A percentile compares a stretch with the other conserved stretches of the same genome.
Evolutionary conservation across 2,329 filamentous ascomycete species (phyloP).

Genomic region (Dendrostoma leiphaemia): DNA sequence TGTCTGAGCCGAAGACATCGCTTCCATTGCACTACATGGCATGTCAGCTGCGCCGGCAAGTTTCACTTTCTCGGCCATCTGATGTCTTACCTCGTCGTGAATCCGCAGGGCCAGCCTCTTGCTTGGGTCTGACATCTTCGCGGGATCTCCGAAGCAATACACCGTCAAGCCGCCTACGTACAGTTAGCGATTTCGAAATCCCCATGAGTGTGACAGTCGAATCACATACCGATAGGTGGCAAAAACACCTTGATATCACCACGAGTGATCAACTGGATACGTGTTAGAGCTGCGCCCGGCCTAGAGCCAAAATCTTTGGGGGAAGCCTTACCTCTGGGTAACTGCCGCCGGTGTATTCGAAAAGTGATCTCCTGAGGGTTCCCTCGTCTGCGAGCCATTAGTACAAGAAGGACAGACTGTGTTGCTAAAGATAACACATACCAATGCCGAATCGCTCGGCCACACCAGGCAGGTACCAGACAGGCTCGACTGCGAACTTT

Average conservation of each 20-base stretch:
- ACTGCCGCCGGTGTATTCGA: slow-evolving; percentile 93
- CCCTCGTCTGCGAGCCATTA: slow-evolving; percentile 66
- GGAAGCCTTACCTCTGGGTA: slow-evolving; percentile 69
- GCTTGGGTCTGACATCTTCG: slow-evolving; percentile 87
- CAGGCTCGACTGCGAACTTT: slow-evolving; percentile 95
- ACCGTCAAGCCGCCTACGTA: slow-evolving; percentile 76
- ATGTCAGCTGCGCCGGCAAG: background rate
- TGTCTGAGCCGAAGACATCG: slow-evolving; percentile 97
- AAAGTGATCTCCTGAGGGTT: slow-evolving; percentile 78
- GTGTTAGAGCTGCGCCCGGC: background rate
- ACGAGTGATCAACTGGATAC: slow-evolving; percentile 73
- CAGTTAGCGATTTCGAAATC: slow-evolving; percentile 22
- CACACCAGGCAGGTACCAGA: slow-evolving; percentile 83
- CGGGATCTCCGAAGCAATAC: slow-evolving; percentile 94
- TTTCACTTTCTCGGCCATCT: background rate
- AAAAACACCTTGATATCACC: slow-evolving; percentile 94
- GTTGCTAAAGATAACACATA: slow-evolving; percentile 33
- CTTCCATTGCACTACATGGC: slow-evolving; percentile 76
- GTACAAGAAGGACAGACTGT: slow-evolving; percentile 9
- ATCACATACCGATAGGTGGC: slow-evolving; percentile 72
- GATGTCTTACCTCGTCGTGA: slow-evolving; percentile 56
- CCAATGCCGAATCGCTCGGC: slow-evolving; percentile 91
- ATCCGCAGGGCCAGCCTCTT: slow-evolving; percentile 80
- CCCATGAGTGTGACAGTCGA: background rate
- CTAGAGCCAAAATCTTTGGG: background rate